phyloP scores from a whole-genome alignment of 73 alveolate genomes.

The Paramecium primaurelia region DNA sequence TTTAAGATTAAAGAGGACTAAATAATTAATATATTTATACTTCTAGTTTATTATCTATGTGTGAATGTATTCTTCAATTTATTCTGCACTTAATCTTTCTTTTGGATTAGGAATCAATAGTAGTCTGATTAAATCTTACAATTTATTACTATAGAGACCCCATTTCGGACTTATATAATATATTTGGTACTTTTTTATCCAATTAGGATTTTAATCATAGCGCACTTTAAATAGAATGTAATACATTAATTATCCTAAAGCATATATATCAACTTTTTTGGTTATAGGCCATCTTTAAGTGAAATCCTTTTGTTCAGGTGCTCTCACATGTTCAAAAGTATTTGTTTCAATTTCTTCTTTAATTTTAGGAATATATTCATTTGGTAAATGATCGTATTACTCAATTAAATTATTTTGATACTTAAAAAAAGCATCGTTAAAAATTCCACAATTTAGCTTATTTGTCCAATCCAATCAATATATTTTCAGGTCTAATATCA shows the following conservation, averaged over 20 bases:
- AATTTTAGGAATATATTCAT: neutral
- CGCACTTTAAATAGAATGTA: constrained; percentile 4
- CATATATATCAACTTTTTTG: constrained; percentile 52
- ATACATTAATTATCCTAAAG: constrained; percentile 48
- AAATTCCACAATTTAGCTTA: constrained; percentile 52
- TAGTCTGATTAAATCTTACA: neutral
- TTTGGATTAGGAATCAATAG: neutral
- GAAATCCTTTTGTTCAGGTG: constrained; percentile 51
- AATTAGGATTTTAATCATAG: neutral
- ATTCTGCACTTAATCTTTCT: neutral
- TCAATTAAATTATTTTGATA: neutral
- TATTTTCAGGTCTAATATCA: constrained; percentile 56
- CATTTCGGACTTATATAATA: neutral
- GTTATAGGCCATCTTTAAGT: neutral
- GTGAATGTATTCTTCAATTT: neutral
- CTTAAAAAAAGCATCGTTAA: neutral
- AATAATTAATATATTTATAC: neutral
- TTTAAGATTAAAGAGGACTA: neutral
- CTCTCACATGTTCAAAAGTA: constrained; percentile 46
- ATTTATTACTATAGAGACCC: constrained; percentile 1
- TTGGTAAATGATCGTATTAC: neutral
- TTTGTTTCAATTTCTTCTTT: constrained; percentile 30
- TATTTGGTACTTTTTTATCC: neutral
- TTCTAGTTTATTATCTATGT: neutral
- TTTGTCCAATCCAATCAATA: constrained; percentile 6